phyloP scores from a whole-genome alignment of 257 asterid species.

The Galeopsis tetrahit region DNA sequence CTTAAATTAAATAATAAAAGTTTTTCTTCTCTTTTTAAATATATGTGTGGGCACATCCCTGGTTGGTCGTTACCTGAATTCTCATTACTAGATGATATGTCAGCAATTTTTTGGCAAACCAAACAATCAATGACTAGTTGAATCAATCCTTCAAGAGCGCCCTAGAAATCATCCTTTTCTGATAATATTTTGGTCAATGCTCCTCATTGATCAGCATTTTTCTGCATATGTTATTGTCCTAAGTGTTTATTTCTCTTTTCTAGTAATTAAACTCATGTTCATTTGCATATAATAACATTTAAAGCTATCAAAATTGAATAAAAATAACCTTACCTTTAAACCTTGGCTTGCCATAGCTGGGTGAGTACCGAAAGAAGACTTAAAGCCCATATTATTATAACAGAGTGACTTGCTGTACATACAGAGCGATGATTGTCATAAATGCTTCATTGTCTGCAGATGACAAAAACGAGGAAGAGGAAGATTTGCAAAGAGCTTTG shows the following conservation, averaged over 20 bases:
- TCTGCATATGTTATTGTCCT: background rate
- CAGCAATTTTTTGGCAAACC: background rate
- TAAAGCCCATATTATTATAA: background rate
- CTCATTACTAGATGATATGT: background rate
- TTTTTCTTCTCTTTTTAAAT: background rate
- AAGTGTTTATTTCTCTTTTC: background rate
- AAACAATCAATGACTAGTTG: background rate
- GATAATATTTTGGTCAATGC: background rate
- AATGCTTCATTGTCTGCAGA: conserved; percentile 48
- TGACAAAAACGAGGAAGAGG: conserved; percentile 58
- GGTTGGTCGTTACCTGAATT: background rate
- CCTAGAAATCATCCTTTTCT: background rate
- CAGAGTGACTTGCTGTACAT: background rate
- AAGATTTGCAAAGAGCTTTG: conserved; percentile 72
- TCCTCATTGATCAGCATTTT: background rate
- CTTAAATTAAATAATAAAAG: background rate
- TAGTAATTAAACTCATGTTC: background rate
- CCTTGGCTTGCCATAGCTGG: background rate
- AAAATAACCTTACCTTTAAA: background rate
- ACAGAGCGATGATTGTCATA: conserved; percentile 10
- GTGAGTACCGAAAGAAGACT: background rate
- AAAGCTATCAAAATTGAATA: background rate
- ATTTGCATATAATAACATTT: background rate
- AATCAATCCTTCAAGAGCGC: background rate
- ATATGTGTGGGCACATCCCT: background rate